A percentile compares a stretch with the other conserved stretches of the same genome.
Evolutionary conservation across 2,329 filamentous ascomycete genomes (phyloP).

Genomic region (Penicillium sclerotigenum): DNA sequence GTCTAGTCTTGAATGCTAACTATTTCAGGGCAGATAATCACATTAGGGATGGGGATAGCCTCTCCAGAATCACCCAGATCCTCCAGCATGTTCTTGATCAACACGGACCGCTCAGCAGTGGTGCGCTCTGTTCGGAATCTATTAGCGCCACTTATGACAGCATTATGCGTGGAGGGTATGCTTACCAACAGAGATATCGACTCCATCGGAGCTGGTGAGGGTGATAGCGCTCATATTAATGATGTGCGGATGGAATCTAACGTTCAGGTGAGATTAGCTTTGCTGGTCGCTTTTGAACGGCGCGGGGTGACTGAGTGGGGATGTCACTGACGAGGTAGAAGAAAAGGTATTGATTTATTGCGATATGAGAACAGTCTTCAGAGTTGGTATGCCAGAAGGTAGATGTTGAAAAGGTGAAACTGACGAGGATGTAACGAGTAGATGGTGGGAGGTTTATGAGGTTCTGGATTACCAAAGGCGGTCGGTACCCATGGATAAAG

Average conservation of each 20-base stretch:
- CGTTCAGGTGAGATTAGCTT: not conserved
- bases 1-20: not conserved
- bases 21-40: constrained; percentile 18
- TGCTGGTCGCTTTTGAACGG: not conserved
- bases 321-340: not conserved
- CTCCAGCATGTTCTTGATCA: constrained; percentile 98
- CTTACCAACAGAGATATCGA: constrained; percentile 52
- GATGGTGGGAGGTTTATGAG: not conserved
- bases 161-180: constrained; percentile 1
- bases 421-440: not conserved
- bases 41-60: constrained; percentile 69
- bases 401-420: not conserved
- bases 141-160: constrained; percentile 15
- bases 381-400: not conserved
- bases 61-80: constrained; percentile 69
- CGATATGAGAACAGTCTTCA: not conserved
- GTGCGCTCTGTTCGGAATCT: constrained; percentile 62
- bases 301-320: not conserved
- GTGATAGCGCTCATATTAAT: constrained; percentile 35
- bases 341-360: not conserved
- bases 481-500: not conserved
- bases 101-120: constrained; percentile 84
- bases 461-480: not conserved
- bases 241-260: not conserved
- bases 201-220: constrained; percentile 51